Conservation (phyloP, 129 eudicot species). For the Silybum marianum region DNA sequence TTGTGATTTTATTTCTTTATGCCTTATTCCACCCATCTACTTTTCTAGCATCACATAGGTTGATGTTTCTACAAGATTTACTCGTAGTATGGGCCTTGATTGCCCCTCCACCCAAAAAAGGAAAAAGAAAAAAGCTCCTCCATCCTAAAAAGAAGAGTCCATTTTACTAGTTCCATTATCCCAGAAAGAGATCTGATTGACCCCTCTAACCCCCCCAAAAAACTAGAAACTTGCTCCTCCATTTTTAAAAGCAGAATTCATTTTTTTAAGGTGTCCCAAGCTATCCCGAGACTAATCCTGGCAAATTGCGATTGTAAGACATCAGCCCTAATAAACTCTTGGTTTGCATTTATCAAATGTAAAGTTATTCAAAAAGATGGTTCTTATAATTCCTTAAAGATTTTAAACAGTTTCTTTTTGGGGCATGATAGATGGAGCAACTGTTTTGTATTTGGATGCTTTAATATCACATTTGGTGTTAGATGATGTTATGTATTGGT, state of each 20-base stretch:
- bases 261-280: no score
- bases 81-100: neutral
- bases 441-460: neutral
- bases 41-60: no score
- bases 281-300: no score
- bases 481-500: neutral
- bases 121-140: neutral
- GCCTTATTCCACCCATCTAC: no score
- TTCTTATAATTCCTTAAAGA: neutral
- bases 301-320: no score
- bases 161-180: neutral
- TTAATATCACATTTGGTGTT: conserved; percentile 3
- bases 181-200: neutral
- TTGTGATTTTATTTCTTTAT: neutral
- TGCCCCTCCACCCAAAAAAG: neutral
- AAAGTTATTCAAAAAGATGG: neutral
- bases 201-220: neutral
- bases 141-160: neutral
- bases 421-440: neutral
- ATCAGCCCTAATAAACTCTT: no score
- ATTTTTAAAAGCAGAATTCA: neutral
- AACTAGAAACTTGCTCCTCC: neutral
- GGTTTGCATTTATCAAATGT: neutral
- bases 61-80: neutral
- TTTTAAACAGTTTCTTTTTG: neutral